Evolutionary conservation across 495 filamentous ascomycete genomes (phyloP).

Genomic region (Penicillium turbatum): DNA sequence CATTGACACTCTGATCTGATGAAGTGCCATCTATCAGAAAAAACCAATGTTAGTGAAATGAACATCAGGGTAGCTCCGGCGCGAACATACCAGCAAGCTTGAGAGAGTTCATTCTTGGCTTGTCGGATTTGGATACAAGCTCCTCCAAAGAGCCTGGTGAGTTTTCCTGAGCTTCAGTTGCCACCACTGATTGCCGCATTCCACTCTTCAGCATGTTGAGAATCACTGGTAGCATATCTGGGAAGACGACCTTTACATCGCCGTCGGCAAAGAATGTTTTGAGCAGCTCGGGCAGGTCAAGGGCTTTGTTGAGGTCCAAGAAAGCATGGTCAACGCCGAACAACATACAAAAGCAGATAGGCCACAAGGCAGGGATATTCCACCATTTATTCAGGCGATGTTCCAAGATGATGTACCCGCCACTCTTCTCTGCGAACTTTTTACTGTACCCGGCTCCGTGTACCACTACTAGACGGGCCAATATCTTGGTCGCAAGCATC

Average conservation of each 20-base stretch:
- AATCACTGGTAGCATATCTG: constrained; percentile 76
- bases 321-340: constrained; percentile 77
- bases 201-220: constrained; percentile 85
- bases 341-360: constrained; percentile 81
- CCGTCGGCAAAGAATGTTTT: constrained; percentile 58
- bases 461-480: constrained; percentile 77
- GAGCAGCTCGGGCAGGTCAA: constrained; percentile 68
- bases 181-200: constrained; percentile 48
- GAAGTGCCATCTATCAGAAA: constrained; percentile 6
- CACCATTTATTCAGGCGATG: constrained; percentile 82
- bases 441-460: constrained; percentile 74
- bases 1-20: constrained; percentile 17
- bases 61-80: neutral
- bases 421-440: constrained; percentile 80
- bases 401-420: constrained; percentile 80
- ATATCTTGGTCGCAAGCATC: constrained; percentile 73
- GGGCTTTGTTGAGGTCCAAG: constrained; percentile 65
- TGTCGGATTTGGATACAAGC: constrained; percentile 1
- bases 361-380: constrained; percentile 81
- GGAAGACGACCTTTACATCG: constrained; percentile 61
- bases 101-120: constrained; percentile 20
- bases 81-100: constrained; percentile 17
- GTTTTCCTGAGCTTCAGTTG: neutral
- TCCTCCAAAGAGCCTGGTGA: constrained; percentile 8
- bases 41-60: neutral